Percentiles rank a stretch among this genome's conserved stretches.
phyloP scores from a whole-genome alignment of 2,329 filamentous ascomycete genomes.

The Akanthomyces muscarius region DNA sequence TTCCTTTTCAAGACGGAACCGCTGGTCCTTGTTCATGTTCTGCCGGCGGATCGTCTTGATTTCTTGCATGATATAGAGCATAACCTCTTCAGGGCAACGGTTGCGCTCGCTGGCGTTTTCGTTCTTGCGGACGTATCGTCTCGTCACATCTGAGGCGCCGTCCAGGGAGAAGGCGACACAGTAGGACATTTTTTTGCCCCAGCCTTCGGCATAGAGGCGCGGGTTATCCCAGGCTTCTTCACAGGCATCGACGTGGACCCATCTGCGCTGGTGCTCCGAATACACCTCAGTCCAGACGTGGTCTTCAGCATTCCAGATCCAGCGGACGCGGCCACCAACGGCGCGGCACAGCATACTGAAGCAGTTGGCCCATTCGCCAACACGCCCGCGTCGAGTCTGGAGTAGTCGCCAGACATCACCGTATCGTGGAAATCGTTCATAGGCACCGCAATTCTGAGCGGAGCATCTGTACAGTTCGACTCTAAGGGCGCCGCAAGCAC shows the following conservation, averaged over 20 bases:
- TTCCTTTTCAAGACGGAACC: slow-evolving; percentile 76
- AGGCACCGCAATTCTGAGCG: slow-evolving; percentile 66
- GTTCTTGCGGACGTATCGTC: slow-evolving; percentile 66
- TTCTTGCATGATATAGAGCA: slow-evolving; percentile 88
- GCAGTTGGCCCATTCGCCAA: slow-evolving; percentile 96
- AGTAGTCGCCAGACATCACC: slow-evolving; percentile 91
- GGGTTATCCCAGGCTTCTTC: slow-evolving; percentile 96
- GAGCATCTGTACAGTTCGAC: slow-evolving; percentile 92
- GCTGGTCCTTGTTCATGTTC: slow-evolving; percentile 82
- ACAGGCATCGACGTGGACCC: slow-evolving; percentile 95
- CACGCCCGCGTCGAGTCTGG: slow-evolving; percentile 79
- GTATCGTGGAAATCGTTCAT: slow-evolving; percentile 89
- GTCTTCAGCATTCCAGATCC: slow-evolving; percentile 98
- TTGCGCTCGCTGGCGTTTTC: slow-evolving; percentile 71
- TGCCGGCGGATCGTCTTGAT: slow-evolving; percentile 79
- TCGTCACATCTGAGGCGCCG: slow-evolving; percentile 64
- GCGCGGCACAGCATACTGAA: slow-evolving; percentile 98
- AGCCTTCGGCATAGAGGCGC: slow-evolving; percentile 86
- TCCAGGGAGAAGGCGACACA: slow-evolving; percentile 96
- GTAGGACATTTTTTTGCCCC: slow-evolving; percentile 95
- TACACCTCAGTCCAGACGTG: slow-evolving; percentile 98
- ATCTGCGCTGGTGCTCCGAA: slow-evolving; percentile 86
- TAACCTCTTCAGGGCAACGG: slow-evolving; percentile 80
- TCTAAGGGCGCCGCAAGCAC: slow-evolving; percentile 76
- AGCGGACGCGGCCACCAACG: slow-evolving; percentile 83